phyloP scores from a whole-genome alignment of 306 rosid genomes.

The Sphenostylis stenocarpa region DNA sequence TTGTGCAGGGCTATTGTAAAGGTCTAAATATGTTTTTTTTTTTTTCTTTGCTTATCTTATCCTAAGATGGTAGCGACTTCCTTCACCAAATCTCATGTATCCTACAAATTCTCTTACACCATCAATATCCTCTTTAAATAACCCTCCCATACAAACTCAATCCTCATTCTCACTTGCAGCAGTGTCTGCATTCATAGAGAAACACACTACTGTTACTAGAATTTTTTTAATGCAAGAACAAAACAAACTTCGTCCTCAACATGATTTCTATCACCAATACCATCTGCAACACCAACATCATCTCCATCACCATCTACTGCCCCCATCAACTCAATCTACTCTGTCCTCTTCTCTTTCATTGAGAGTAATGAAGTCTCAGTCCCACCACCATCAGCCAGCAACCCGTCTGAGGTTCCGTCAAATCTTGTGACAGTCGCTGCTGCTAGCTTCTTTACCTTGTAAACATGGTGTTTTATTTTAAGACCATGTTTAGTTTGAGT shows the following conservation, averaged over 20 bases:
- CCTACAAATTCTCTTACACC: not conserved
- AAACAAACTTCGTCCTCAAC: not conserved
- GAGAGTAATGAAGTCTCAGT: constrained; percentile 29
- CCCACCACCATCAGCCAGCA: constrained; percentile 58
- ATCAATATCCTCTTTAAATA: not conserved
- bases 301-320: not conserved
- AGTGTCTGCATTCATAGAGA: constrained; percentile 54
- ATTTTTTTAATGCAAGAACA: not conserved
- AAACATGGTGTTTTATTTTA: too few species aligned
- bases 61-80: too few species aligned
- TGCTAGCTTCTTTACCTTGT: constrained; percentile 32
- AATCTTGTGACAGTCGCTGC: not conserved
- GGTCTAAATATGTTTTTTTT: too few species aligned
- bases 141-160: not conserved
- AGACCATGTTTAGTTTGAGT: too few species aligned
- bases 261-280: not conserved
- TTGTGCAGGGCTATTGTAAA: too few species aligned
- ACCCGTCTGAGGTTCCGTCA: constrained; percentile 8
- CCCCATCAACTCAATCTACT: not conserved
- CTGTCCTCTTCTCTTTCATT: not conserved
- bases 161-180: constrained; percentile 36
- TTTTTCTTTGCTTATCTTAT: too few species aligned
- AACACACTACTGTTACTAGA: constrained; percentile 44
- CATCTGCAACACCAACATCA: constrained; percentile 27
- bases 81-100: not conserved